phyloP scores from a whole-genome alignment of 2,329 filamentous ascomycete genomes.

The Domatiomyces globalis region DNA sequence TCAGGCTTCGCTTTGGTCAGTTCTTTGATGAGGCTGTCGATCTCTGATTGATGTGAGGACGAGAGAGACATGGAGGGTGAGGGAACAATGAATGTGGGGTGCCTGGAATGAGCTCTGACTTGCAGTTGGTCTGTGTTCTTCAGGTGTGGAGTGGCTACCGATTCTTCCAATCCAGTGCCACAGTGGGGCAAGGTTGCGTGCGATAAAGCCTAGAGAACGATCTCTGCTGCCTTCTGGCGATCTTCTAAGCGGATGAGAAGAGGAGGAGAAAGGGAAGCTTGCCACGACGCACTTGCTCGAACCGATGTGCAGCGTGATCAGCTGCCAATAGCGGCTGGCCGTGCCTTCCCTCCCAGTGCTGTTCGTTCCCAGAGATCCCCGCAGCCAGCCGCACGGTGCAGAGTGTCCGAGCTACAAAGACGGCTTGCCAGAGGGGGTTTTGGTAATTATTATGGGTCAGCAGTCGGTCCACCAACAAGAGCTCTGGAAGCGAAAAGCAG shows the following conservation, averaged over 20 bases:
- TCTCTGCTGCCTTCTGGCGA: neutral
- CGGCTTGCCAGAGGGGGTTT: neutral
- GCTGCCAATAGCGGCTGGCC: neutral
- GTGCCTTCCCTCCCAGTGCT: neutral
- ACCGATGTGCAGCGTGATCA: neutral
- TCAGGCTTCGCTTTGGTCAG: conserved; percentile 43
- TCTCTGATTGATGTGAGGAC: conserved; percentile 45
- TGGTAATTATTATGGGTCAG: neutral
- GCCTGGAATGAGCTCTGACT: conserved; percentile 4
- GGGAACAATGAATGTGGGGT: conserved; percentile 2
- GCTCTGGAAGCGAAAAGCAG: neutral
- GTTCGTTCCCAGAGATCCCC: neutral
- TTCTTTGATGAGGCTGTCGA: conserved; percentile 49
- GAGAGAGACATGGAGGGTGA: conserved; percentile 33
- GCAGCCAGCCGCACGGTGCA: neutral
- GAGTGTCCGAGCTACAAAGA: neutral
- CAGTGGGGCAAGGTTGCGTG: neutral
- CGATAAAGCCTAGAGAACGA: neutral
- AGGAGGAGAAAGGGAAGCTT: neutral
- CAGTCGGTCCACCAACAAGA: neutral
- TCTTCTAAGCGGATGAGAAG: neutral
- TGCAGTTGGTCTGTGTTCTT: conserved; percentile 6
- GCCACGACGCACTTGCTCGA: neutral
- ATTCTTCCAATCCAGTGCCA: neutral
- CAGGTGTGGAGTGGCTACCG: neutral